phyloP scores from a whole-genome alignment of 2,329 filamentous ascomycete genomes.

The Penicillium sp. region DNA sequence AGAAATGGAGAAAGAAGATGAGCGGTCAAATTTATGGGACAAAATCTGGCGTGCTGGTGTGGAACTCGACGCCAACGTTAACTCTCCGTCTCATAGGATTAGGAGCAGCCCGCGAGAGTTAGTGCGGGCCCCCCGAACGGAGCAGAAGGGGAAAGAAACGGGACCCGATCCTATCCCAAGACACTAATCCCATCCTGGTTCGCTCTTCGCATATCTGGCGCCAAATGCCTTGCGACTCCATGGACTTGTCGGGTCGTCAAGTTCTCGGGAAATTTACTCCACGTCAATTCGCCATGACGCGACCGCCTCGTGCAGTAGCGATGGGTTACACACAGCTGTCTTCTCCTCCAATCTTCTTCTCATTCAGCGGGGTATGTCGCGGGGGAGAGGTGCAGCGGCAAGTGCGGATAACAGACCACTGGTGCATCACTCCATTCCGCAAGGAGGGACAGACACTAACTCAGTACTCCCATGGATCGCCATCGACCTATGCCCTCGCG shows the following conservation, averaged over 20 bases:
- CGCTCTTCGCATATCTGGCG: background rate
- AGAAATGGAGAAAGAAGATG: constrained; percentile 6
- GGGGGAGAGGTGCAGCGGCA: constrained; percentile 21
- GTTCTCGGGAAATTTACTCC: background rate
- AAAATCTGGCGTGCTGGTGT: constrained; percentile 14
- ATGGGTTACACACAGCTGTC: constrained; percentile 1
- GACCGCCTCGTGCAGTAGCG: constrained; percentile 7
- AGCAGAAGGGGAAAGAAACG: constrained; percentile 36
- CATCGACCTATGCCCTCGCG: background rate
- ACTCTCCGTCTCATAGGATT: constrained; percentile 17
- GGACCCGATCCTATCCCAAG: constrained; percentile 13
- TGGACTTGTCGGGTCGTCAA: background rate
- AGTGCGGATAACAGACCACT: constrained; percentile 25
- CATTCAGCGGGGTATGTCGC: background rate
- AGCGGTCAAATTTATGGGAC: constrained; percentile 25
- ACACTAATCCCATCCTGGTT: constrained; percentile 16
- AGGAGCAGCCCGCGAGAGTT: constrained; percentile 17
- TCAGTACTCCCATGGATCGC: constrained; percentile 7
- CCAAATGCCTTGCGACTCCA: background rate
- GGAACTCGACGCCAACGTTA: constrained; percentile 18
- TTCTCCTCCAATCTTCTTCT: background rate
- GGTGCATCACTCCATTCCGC: constrained; percentile 18
- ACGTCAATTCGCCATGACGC: constrained; percentile 13
- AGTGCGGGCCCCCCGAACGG: constrained; percentile 33
- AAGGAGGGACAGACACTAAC: constrained; percentile 3